phyloP scores from a whole-genome alignment of 1,139 yeast genomes.

The Suzukiozyma palmioleophila region DNA sequence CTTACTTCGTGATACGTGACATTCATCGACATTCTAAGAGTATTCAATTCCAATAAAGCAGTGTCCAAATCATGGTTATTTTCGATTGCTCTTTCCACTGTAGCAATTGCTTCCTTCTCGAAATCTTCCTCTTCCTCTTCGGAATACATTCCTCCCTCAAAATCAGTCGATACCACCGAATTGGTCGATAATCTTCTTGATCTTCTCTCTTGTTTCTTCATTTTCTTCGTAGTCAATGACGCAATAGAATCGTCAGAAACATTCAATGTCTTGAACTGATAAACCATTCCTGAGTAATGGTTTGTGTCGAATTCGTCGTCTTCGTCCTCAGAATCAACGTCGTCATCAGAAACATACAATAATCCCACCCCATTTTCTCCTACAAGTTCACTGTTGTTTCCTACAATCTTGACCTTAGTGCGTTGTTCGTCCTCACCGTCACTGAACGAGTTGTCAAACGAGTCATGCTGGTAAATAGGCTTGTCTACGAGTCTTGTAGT shows the following conservation, averaged over 20 bases:
- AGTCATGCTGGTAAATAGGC: slow-evolving; percentile 33
- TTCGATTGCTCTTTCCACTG: slow-evolving; percentile 86
- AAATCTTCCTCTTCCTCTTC: slow-evolving; percentile 75
- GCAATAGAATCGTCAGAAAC: slow-evolving; percentile 79
- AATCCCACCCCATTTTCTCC: slow-evolving; percentile 61
- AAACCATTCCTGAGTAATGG: slow-evolving; percentile 41
- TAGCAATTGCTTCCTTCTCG: slow-evolving; percentile 84
- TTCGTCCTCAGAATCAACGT: slow-evolving; percentile 33
- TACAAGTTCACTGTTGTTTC: slow-evolving; percentile 38
- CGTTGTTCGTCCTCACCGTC: slow-evolving; percentile 20
- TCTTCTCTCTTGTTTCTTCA: slow-evolving; percentile 22
- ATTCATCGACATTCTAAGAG: slow-evolving; percentile 95
- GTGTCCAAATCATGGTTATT: slow-evolving; percentile 92
- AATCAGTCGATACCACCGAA: slow-evolving; percentile 38
- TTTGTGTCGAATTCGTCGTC: slow-evolving; percentile 28
- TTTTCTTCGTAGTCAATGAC: slow-evolving; percentile 46
- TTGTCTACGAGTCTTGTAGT: slow-evolving; percentile 50
- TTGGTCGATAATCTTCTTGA: slow-evolving; percentile 35
- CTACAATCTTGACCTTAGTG: slow-evolving; percentile 7
- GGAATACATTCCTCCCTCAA: slow-evolving; percentile 31
- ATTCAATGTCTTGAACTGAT: slow-evolving; percentile 59
- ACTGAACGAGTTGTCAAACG: slow-evolving; percentile 22
- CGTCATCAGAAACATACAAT: slow-evolving; percentile 50
- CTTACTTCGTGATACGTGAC: slow-evolving; percentile 93
- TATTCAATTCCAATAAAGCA: slow-evolving; percentile 85